Evolutionary conservation across 176 grass and related monocot genomes (phyloP), one percentile per base, ranked within the genome.

Genomic region (Pontederia paniculata): DNA sequence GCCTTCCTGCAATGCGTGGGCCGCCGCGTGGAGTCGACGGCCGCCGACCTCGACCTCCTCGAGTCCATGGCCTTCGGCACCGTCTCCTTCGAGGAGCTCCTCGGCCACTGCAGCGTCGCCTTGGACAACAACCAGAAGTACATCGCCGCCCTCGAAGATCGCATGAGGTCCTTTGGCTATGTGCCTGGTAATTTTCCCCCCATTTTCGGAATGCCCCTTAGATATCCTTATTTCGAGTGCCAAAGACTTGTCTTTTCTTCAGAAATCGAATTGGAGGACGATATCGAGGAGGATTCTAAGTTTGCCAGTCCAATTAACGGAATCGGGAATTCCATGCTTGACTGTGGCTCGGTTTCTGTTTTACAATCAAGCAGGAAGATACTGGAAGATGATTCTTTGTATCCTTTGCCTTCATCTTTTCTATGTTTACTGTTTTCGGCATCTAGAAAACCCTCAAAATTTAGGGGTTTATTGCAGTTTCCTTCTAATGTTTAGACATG

Each of bases 31-130:
- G 80, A 81, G 8, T 78, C 73, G 14, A 57, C 68, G 53, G 56
- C 50, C 68, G 67, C 70, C 44, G 90, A 96, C 45, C 70, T 89
- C 23, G 53, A 68, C 51, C 76, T 45, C 54, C 82, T 95, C 73
- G 82, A 95, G 58, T 81, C 85, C 63, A 76, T 89, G 85, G 70
- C 73, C 21, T 67, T 83, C 61, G 85, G 73, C 60, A 80, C 90
- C 17, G 74, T 95, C 63, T 89, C 85, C 56, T 80, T 89, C 69
- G 76, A 78, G 75, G 90, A 95, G 81, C 83, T 95, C 64, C 90
- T 95, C 45, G 90, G 90, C 62, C 85, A 95, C 71, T 95, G 73
- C 66, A 68, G 76, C 28, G 82, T 86, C 81, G 55, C 74, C 15
- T 74, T 75, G 69, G 70, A 68, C 66, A 66, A 80, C 58, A 62